Percentiles rank a stretch among this genome's conserved stretches.
Conservation (phyloP, 108 stramenopile species). For the Pinguiococcus pyrenoidosus region DNA sequence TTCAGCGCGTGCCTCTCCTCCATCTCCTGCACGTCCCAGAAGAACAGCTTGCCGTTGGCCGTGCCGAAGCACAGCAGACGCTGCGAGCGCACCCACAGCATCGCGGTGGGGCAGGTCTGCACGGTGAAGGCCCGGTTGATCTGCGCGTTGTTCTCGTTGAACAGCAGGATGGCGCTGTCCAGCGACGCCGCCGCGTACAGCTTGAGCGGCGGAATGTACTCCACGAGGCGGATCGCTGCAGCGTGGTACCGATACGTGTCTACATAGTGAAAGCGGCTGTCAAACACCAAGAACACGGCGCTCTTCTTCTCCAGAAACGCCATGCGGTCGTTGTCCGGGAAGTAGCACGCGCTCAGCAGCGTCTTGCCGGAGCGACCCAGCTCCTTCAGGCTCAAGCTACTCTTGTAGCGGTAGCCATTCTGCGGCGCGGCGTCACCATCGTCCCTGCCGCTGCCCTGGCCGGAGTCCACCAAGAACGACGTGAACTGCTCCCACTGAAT, state of each 20-base stretch:
- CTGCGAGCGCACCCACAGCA: not conserved
- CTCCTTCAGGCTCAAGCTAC: too few species aligned
- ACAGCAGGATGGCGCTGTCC: not conserved
- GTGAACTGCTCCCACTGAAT: too few species aligned
- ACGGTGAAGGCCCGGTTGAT: not conserved
- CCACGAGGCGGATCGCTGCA: not conserved
- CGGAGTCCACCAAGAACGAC: too few species aligned
- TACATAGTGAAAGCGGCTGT: not conserved
- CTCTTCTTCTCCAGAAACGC: not conserved
- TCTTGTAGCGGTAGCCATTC: too few species aligned
- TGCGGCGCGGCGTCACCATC: too few species aligned
- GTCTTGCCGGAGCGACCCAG: too few species aligned
- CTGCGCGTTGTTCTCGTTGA: not conserved
- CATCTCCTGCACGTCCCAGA: slow-evolving; percentile 6
- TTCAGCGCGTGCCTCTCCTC: slow-evolving; percentile 2
- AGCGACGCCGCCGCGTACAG: not conserved
- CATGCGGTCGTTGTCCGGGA: not conserved
- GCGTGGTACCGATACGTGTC: not conserved
- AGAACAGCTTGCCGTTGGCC: not conserved
- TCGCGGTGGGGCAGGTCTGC: not conserved
- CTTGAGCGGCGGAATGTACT: not conserved
- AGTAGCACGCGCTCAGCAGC: too few species aligned
- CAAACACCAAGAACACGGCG: not conserved
- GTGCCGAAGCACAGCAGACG: not conserved
- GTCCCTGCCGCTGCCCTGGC: too few species aligned